phyloP scores from a whole-genome alignment of 78 protist genomes.

The Chrysochromulina parva region DNA sequence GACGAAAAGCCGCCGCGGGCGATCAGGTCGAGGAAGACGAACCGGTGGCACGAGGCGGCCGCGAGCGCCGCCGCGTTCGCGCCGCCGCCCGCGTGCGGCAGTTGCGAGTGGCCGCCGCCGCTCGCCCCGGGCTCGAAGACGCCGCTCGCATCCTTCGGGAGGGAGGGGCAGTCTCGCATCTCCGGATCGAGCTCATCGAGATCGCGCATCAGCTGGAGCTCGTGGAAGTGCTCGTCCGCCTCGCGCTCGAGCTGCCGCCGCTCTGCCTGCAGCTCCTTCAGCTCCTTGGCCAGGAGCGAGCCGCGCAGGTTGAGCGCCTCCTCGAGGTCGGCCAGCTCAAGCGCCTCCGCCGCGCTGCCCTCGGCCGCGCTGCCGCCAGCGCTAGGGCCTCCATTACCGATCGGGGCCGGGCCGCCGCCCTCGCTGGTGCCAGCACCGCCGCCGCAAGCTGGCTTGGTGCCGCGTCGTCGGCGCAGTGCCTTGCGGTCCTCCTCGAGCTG shows the following conservation, averaged over 20 bases:
- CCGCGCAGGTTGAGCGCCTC: neutral
- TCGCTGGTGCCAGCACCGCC: no score
- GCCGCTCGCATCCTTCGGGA: neutral
- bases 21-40: slow-evolving; percentile 70
- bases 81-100: neutral
- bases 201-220: slow-evolving; percentile 19
- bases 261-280: neutral
- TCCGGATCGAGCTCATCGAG: neutral
- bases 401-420: neutral
- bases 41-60: slow-evolving; percentile 34
- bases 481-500: no score
- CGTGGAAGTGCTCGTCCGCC: slow-evolving; percentile 13
- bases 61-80: neutral
- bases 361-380: neutral
- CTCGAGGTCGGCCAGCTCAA: neutral
- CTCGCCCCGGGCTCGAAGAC: neutral
- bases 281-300: neutral
- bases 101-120: neutral
- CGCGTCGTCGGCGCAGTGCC: no score
- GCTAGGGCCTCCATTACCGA: neutral
- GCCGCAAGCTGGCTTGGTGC: no score
- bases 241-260: slow-evolving; percentile 31
- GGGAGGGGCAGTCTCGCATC: neutral
- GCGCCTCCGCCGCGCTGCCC: neutral
- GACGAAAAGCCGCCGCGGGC: slow-evolving; percentile 91